These are phyloP conservation scores for Russula foetens DNA, from an alignment of 768 basidiomycete genomes.

Conservation along the genomic window DNA sequence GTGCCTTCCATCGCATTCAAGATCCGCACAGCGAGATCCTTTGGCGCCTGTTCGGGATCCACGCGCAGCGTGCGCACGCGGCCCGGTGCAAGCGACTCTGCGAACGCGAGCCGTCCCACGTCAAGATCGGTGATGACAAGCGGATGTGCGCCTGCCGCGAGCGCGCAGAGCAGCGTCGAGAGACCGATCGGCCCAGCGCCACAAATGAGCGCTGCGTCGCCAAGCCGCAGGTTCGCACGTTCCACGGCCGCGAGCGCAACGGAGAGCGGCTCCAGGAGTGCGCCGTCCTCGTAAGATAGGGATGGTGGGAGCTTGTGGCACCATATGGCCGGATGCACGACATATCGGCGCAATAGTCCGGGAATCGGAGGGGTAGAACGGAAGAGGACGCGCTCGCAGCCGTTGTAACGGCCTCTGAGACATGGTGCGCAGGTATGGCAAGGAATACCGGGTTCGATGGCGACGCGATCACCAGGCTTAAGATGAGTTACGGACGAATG, in stretches of 20 bases:
- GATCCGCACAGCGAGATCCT: constrained; percentile 45
- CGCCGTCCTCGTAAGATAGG: constrained; percentile 59
- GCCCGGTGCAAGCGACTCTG: constrained; percentile 41
- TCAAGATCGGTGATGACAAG: constrained; percentile 63
- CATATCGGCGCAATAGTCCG: constrained; percentile 18
- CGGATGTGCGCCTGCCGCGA: constrained; percentile 63
- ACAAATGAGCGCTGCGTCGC: constrained; percentile 54
- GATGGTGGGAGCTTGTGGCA: constrained; percentile 54
- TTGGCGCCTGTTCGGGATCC: constrained; percentile 35
- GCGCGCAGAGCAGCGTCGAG: constrained; percentile 50
- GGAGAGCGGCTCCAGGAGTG: constrained; percentile 58
- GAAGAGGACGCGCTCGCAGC: constrained; percentile 47
- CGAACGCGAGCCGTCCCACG: constrained; percentile 58
- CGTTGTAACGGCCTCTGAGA: constrained; percentile 57
- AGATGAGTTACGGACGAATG: constrained; percentile 8
- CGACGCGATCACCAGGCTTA: constrained; percentile 50
- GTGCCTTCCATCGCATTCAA: constrained; percentile 42
- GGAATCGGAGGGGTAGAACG: constrained; percentile 61
- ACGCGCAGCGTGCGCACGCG: constrained; percentile 47
- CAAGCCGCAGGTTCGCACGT: constrained; percentile 54
- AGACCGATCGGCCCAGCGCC: constrained; percentile 65
- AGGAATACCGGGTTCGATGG: constrained; percentile 62
- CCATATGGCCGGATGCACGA: constrained; percentile 24
- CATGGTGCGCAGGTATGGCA: constrained; percentile 59
- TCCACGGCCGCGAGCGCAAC: constrained; percentile 64